Conservation (phyloP, 176 grass and related monocot species). For the Alloteropsis semialata region DNA sequence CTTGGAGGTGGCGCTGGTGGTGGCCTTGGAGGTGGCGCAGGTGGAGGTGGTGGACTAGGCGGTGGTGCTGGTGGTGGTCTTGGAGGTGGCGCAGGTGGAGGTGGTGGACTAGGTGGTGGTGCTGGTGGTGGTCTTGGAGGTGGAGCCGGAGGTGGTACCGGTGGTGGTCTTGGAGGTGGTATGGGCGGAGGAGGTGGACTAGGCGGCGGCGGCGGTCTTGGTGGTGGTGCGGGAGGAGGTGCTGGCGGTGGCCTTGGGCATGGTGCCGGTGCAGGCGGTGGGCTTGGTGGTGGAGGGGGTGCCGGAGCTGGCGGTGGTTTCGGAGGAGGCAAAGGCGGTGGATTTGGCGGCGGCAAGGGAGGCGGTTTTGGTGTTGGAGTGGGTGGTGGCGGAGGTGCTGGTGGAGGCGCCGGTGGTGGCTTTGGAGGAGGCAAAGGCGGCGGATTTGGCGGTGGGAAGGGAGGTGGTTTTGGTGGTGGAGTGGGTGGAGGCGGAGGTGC, state of each 20-base stretch:
- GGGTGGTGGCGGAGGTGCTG: background rate
- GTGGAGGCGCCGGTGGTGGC: background rate
- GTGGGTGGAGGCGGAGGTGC: background rate
- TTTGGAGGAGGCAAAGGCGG: background rate
- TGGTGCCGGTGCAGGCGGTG: background rate
- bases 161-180: background rate
- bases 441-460: background rate
- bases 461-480: slow-evolving; percentile 1
- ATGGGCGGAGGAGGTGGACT: background rate
- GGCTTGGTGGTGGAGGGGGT: slow-evolving; percentile 4
- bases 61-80: background rate
- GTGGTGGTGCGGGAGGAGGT: background rate
- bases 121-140: background rate
- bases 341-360: background rate
- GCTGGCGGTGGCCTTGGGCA: background rate
- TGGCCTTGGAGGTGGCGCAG: background rate
- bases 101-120: background rate
- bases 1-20: background rate
- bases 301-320: background rate
- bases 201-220: background rate
- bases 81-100: background rate
- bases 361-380: background rate
- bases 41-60: background rate
- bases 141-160: background rate
- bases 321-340: slow-evolving; percentile 15